Evolutionary conservation across 345 rosid genomes (phyloP).

Genomic region (Aquilaria yunnanensis): DNA sequence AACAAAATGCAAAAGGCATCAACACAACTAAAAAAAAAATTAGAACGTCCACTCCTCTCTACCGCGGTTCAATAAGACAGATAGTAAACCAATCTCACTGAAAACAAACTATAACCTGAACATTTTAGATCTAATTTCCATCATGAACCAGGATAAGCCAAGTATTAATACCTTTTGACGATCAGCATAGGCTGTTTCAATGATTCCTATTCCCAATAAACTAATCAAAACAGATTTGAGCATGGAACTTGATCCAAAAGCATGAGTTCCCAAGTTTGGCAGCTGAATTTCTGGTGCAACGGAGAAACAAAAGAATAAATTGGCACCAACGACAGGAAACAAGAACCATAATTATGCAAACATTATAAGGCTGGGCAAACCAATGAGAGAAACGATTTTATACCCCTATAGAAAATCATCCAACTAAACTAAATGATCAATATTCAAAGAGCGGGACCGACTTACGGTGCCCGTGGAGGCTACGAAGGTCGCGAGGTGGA

Average conservation of each 20-base stretch:
- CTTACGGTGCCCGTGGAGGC: slow-evolving; percentile 25
- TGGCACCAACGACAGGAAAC: slow-evolving; percentile 24
- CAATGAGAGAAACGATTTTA: background rate
- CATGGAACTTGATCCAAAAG: slow-evolving; percentile 11
- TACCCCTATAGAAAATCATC: too few relatives aligned
- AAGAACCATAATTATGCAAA: background rate
- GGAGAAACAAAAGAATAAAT: slow-evolving; percentile 11
- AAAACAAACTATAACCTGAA: background rate
- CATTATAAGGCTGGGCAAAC: background rate
- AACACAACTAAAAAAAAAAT: too few relatives aligned
- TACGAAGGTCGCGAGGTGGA: slow-evolving; percentile 21
- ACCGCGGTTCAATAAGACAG: background rate
- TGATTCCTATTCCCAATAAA: slow-evolving; percentile 45
- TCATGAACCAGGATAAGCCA: background rate
- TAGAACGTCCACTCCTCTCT: too few relatives aligned
- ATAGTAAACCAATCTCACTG: background rate
- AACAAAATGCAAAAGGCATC: background rate
- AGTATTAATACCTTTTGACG: slow-evolving; percentile 44
- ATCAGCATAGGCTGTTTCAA: slow-evolving; percentile 64
- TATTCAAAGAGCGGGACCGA: background rate
- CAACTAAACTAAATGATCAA: too few relatives aligned
- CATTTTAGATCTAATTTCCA: background rate
- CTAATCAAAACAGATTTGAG: slow-evolving; percentile 45
- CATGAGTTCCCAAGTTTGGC: slow-evolving; percentile 7
- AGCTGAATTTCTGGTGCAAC: slow-evolving; percentile 18